Evolutionary conservation across 768 basidiomycete genomes (phyloP).

Genomic region (Boletus sensibilis): DNA sequence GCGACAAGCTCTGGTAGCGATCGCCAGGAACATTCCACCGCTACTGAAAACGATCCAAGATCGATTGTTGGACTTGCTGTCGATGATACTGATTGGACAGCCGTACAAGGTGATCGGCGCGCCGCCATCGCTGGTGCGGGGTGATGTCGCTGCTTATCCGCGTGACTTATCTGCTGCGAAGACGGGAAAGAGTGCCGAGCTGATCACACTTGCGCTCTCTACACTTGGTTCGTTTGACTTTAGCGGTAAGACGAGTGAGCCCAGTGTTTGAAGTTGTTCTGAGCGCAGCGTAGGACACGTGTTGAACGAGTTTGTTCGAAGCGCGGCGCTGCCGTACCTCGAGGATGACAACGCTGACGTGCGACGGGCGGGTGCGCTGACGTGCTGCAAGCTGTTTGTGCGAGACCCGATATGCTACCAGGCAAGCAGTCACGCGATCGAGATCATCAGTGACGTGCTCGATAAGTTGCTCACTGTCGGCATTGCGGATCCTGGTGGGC

Average conservation of each 20-base stretch:
- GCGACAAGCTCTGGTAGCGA: constrained; percentile 77
- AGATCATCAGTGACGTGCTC: constrained; percentile 96
- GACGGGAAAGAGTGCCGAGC: constrained; percentile 62
- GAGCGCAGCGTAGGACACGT: constrained; percentile 63
- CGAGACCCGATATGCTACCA: constrained; percentile 96
- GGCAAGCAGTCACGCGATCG: constrained; percentile 92
- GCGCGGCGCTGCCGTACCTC: constrained; percentile 86
- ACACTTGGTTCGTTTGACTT: constrained; percentile 94
- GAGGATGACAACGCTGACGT: constrained; percentile 91
- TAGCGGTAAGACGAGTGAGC: constrained; percentile 54
- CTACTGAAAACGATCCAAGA: constrained; percentile 93
- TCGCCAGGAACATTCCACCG: constrained; percentile 86
- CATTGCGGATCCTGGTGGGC: constrained; percentile 89
- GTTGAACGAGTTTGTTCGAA: constrained; percentile 93
- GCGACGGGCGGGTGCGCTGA: constrained; percentile 83
- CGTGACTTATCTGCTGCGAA: constrained; percentile 53
- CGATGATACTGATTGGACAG: constrained; percentile 76
- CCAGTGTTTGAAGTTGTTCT: constrained; percentile 4
- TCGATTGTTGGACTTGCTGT: constrained; percentile 84
- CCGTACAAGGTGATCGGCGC: constrained; percentile 87
- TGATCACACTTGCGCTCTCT: constrained; percentile 77
- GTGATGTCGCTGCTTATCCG: constrained; percentile 47
- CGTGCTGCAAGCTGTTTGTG: constrained; percentile 89
- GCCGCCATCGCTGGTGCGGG: constrained; percentile 58
- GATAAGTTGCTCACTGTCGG: constrained; percentile 94